Base-by-base conservation (phyloP, 2,329 filamentous ascomycete species). In the Colletotrichum cuscutae region DNA sequence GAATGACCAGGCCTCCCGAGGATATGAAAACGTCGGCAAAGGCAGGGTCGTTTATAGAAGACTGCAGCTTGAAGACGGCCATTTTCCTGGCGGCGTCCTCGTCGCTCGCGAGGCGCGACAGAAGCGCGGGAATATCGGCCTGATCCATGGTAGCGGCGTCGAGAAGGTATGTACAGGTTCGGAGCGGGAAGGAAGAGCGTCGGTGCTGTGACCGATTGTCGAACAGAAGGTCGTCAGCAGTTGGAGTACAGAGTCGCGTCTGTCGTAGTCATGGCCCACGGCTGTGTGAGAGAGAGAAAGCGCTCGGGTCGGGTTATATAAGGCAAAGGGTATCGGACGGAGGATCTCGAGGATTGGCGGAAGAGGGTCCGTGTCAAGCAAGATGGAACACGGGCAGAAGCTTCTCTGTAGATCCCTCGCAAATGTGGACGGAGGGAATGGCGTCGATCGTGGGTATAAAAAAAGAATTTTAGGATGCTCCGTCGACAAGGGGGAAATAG, bases 31-130 rank as follows among this genome's bases (percentile, higher is more conserved):
- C 92, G 82, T 98, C 97, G 79, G 97, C 97, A 82, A 98, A 98
- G 63, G 95, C 93, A 30, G 96, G 96, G 84, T 99, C 97, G 81
- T 95, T 96, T 83, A 99, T 98, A 75, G 94, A 95, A 75, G 90
- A 93, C 84, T 99, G 97, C 76, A 99, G 91, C 86, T 98, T 98
- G 89, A 99, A 99, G 74, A 97, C 97, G 73, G 97, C 97, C 94
- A 98, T 98, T 84, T 99, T 99, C 80, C 95, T 94, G 77, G 94
- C 92, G 69, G 94, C 95, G 87, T 99, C 97, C 84, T 98, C 90
- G 77, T 92, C 89, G 83, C 90, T 92, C 53, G 89, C 86, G 74
- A 92, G 85, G 76, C 90, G 90, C 84, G 89, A 86, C 77, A 92
- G 85, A 77, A 92, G 87, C 81, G 89, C 88, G 61, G 90, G 90